Percentiles rank a stretch among this genome's conserved stretches.
These are phyloP conservation scores for Cystobasidium ongulense DNA, from an alignment of 768 basidiomycete genomes.

Conservation along the genomic window DNA sequence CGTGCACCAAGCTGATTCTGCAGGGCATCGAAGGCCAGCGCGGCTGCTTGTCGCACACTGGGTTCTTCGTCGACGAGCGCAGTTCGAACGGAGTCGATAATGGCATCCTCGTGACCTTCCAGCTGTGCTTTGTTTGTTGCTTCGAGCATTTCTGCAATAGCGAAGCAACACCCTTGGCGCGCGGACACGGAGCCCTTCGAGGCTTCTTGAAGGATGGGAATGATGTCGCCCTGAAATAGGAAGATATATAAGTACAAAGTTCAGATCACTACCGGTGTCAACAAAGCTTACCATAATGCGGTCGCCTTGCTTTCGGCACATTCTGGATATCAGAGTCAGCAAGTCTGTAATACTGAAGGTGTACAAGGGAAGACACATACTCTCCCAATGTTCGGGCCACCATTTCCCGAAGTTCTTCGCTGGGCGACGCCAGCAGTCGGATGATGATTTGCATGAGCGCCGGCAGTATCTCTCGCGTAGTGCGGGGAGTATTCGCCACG, in stretches of 20 bases:
- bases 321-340: slow-evolving; percentile 52
- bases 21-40: slow-evolving; percentile 78
- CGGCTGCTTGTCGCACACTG: slow-evolving; percentile 78
- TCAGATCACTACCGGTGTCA: too few species aligned
- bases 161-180: slow-evolving; percentile 74
- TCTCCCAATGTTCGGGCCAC: slow-evolving; percentile 29
- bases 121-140: slow-evolving; percentile 73
- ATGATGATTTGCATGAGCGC: slow-evolving; percentile 69
- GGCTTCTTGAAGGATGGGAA: slow-evolving; percentile 61
- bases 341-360: not conserved
- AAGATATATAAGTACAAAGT: not conserved
- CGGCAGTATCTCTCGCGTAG: slow-evolving; percentile 82
- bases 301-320: slow-evolving; percentile 94
- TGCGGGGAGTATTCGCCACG: slow-evolving; percentile 85
- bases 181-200: slow-evolving; percentile 49
- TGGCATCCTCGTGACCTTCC: slow-evolving; percentile 69
- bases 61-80: slow-evolving; percentile 83
- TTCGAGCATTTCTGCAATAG: slow-evolving; percentile 81
- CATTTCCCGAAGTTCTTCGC: slow-evolving; percentile 85
- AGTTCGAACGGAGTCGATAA: slow-evolving; percentile 71
- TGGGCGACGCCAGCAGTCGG: slow-evolving; percentile 63
- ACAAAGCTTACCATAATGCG: slow-evolving; percentile 53
- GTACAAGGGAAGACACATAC: not conserved
- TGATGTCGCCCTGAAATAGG: slow-evolving; percentile 55
- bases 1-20: slow-evolving; percentile 82